Percentiles rank a stretch among this genome's conserved stretches.
These are phyloP conservation scores for Metschnikowia baotianmanensis DNA, from an alignment of 805 yeast species.

Conservation along the genomic window DNA sequence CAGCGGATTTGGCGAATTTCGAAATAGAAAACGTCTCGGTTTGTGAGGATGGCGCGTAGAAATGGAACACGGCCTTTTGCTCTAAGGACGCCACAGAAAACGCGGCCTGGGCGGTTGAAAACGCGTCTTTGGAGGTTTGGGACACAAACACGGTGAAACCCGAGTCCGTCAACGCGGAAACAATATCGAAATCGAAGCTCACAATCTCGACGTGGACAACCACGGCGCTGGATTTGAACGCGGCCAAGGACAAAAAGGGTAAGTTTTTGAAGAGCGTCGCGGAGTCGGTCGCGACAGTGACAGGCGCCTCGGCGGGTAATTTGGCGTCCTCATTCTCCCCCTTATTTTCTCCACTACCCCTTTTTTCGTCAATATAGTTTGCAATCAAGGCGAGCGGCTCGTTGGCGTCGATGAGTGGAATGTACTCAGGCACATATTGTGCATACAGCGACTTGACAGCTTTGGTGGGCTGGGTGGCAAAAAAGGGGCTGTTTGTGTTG, in stretches of 20 bases:
- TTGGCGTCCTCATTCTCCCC: slow-evolving; percentile 12
- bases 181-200: slow-evolving; percentile 62
- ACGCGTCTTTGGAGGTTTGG: slow-evolving; percentile 52
- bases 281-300: slow-evolving; percentile 55
- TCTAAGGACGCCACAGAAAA: slow-evolving; percentile 51
- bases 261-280: slow-evolving; percentile 53
- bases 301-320: not conserved
- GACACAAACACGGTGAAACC: slow-evolving; percentile 66
- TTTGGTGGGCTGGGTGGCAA: slow-evolving; percentile 47
- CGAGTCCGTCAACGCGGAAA: slow-evolving; percentile 72
- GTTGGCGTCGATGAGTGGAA: slow-evolving; percentile 40
- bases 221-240: slow-evolving; percentile 40
- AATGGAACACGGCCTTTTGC: slow-evolving; percentile 66
- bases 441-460: slow-evolving; percentile 37
- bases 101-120: slow-evolving; percentile 55
- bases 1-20: not conserved
- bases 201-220: slow-evolving; percentile 62
- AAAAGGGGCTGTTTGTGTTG: slow-evolving; percentile 32
- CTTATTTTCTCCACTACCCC: slow-evolving; percentile 12
- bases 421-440: slow-evolving; percentile 21
- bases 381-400: slow-evolving; percentile 53
- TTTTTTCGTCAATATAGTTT: slow-evolving; percentile 23
- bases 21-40: slow-evolving; percentile 15
- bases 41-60: slow-evolving; percentile 41
- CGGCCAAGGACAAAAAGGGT: slow-evolving; percentile 50